Evolutionary conservation across 495 filamentous ascomycete genomes (phyloP).

Genomic region (Copromyces sp.): DNA sequence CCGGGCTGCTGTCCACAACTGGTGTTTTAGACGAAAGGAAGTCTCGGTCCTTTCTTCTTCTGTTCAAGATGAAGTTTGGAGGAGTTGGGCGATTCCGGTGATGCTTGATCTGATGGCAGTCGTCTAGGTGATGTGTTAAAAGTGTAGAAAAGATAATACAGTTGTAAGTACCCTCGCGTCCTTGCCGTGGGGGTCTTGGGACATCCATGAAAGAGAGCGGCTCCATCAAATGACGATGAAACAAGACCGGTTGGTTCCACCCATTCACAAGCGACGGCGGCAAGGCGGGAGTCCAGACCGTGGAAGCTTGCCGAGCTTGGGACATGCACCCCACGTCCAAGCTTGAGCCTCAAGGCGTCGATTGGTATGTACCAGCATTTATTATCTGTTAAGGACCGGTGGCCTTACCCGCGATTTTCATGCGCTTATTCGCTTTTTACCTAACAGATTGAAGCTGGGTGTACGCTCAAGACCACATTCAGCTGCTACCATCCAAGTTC

Average conservation of each 20-base stretch:
- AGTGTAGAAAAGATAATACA: neutral
- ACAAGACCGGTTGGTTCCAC: neutral
- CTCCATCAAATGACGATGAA: neutral
- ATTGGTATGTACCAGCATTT: neutral
- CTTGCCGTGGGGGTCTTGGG: neutral
- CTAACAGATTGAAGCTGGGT: neutral
- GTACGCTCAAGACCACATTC: neutral
- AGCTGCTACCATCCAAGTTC: neutral
- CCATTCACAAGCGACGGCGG: neutral
- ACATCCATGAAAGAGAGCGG: neutral
- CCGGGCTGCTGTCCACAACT: neutral
- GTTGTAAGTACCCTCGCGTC: neutral
- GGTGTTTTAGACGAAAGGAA: neutral
- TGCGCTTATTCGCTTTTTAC: neutral
- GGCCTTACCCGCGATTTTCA: accelerated
- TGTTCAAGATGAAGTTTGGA: neutral
- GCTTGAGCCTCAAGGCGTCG: neutral
- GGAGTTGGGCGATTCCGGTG: neutral
- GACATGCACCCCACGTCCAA: neutral
- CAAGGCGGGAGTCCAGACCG: neutral
- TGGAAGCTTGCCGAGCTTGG: neutral
- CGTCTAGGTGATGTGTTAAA: neutral
- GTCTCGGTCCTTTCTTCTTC: neutral
- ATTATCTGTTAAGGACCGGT: neutral
- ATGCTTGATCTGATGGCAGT: neutral